A percentile compares a stretch with the other conserved stretches of the same genome.
phyloP scores from a whole-genome alignment of 2,329 filamentous ascomycete genomes.

The Claviceps citrina region DNA sequence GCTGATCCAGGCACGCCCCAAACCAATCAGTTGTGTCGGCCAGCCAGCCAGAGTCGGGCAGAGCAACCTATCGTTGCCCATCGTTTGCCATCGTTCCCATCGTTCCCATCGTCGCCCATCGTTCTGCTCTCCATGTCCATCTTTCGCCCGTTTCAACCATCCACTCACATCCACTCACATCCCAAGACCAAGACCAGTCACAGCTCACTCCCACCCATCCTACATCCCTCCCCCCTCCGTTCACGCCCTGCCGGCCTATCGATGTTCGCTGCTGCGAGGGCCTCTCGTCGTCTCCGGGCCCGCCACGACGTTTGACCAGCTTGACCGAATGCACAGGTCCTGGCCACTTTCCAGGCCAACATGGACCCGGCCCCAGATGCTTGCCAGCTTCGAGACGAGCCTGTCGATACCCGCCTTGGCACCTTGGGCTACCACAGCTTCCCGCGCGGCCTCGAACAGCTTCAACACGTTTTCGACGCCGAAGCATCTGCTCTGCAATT shows the following conservation, averaged over 20 bases:
- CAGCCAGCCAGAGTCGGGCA: not conserved
- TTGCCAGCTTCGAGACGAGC: conserved; percentile 11
- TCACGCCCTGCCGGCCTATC: conserved; percentile 25
- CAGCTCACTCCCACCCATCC: conserved; percentile 1
- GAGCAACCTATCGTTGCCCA: not conserved
- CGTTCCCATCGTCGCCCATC: not conserved
- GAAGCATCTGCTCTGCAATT: not conserved
- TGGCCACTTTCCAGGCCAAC: conserved; percentile 17
- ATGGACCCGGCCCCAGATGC: conserved; percentile 18
- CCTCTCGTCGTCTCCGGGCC: conserved; percentile 24
- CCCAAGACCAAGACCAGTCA: conserved; percentile 1
- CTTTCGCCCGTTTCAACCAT: conserved; percentile 1
- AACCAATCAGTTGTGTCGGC: not conserved
- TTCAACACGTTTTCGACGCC: conserved; percentile 10
- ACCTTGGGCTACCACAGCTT: conserved; percentile 12
- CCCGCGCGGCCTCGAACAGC: conserved; percentile 14
- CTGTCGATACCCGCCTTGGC: conserved; percentile 5
- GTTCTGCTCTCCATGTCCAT: not conserved
- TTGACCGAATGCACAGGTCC: conserved; percentile 30
- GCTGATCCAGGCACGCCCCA: not conserved
- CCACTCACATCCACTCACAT: not conserved
- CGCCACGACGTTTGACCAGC: conserved; percentile 26
- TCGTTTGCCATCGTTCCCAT: conserved; percentile 3
- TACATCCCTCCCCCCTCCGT: not conserved
- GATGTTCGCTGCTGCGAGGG: conserved; percentile 30